Conservation (phyloP, 345 rosid genomes). For the Raphanus sativus region DNA sequence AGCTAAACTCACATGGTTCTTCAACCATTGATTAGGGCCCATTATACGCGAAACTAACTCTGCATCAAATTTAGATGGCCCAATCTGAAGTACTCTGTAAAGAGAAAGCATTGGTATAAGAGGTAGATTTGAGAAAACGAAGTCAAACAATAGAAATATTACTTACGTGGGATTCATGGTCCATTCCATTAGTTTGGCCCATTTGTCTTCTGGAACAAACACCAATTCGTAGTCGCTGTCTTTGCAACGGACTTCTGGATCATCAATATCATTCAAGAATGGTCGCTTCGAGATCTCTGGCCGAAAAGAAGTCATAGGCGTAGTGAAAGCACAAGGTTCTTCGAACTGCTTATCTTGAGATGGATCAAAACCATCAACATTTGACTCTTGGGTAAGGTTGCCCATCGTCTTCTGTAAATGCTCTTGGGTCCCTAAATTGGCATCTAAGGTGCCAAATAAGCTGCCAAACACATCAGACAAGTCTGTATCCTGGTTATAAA, state of each 20-base stretch:
- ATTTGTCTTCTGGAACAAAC: too few relatives aligned
- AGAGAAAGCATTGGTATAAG: neutral
- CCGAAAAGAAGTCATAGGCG: neutral
- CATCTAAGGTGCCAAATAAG: neutral
- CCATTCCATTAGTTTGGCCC: too few relatives aligned
- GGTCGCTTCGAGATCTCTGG: neutral
- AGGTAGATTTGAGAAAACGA: too few relatives aligned
- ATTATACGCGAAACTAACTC: neutral
- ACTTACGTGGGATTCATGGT: too few relatives aligned
- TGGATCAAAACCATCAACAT: neutral
- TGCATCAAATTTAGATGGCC: neutral
- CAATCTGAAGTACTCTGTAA: neutral
- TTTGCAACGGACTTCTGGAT: neutral
- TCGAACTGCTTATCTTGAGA: neutral
- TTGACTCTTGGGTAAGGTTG: neutral
- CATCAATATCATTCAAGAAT: neutral
- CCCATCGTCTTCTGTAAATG: neutral
- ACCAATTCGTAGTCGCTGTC: neutral
- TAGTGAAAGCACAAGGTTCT: neutral
- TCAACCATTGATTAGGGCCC: neutral
- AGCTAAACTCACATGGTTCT: neutral
- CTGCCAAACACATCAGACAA: neutral
- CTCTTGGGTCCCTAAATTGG: neutral
- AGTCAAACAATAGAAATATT: too few relatives aligned
- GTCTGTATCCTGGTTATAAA: neutral